Evolutionary conservation across 805 yeast species (phyloP).

Genomic region (Kodamaea fukazawae): DNA sequence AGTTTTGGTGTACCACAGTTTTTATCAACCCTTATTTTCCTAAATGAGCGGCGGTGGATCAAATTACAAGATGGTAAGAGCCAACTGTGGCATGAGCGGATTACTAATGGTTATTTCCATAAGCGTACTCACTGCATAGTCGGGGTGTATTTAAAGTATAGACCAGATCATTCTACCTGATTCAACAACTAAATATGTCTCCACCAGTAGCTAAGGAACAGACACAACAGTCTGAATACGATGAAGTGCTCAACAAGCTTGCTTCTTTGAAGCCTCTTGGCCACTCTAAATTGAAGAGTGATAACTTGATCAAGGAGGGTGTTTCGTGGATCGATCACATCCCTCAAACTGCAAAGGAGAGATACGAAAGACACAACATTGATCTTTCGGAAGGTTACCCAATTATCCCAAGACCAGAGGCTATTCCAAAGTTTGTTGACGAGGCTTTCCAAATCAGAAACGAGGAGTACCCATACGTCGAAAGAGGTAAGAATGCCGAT

Average conservation of each 20-base stretch:
- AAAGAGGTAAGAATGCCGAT: slow-evolving; percentile 28
- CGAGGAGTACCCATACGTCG: slow-evolving; percentile 23
- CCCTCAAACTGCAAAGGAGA: slow-evolving; percentile 5
- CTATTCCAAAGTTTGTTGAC: slow-evolving; percentile 25
- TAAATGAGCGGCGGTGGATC: no score
- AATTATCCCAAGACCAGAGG: slow-evolving; percentile 18
- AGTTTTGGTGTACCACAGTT: no score
- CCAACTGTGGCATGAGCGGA: slow-evolving; percentile 16
- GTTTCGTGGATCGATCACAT: slow-evolving; percentile 3
- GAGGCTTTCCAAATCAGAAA: slow-evolving; percentile 24
- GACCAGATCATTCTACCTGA: no score
- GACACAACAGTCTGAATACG: slow-evolving; percentile 9
- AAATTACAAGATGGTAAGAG: background rate
- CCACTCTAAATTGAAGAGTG: slow-evolving; percentile 2
- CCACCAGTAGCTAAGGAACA: slow-evolving; percentile 8
- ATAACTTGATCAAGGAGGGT: slow-evolving; percentile 6
- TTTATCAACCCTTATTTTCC: no score
- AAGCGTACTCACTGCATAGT: slow-evolving; percentile 14
- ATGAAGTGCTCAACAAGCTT: slow-evolving; percentile 16
- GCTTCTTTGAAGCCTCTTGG: slow-evolving; percentile 16
- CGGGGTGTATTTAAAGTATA: background rate
- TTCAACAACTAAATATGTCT: slow-evolving; percentile 1
- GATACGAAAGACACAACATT: slow-evolving; percentile 23
- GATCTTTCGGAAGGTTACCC: slow-evolving; percentile 29
- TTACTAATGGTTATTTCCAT: slow-evolving; percentile 17